These are phyloP conservation scores for Gilbertella persicaria DNA, from an alignment of 371 early-diverging fungal genomes.

Conservation along the genomic window DNA sequence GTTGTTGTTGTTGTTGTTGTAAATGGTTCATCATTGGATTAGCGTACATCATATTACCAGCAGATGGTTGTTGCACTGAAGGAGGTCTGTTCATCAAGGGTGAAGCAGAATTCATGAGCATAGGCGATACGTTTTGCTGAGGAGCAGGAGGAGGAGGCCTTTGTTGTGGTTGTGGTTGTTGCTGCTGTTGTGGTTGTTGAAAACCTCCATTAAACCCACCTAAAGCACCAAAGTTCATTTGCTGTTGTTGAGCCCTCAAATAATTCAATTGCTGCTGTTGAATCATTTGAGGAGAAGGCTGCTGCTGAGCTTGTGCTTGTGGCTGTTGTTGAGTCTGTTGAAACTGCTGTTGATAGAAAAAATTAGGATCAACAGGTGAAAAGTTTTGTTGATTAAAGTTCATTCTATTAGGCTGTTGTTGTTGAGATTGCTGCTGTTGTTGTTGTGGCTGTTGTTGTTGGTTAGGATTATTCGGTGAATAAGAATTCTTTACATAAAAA, in stretches of 20 bases:
- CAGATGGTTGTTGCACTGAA: slow-evolving; percentile 10
- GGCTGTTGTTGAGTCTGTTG: slow-evolving; percentile 11
- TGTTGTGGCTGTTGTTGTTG: slow-evolving; percentile 17
- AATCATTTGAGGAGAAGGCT: neutral
- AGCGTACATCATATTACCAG: slow-evolving; percentile 8
- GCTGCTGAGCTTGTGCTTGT: slow-evolving; percentile 15
- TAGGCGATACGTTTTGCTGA: slow-evolving; percentile 14
- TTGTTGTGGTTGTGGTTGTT: slow-evolving; percentile 54
- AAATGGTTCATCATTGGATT: slow-evolving; percentile 12
- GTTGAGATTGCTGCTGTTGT: slow-evolving; percentile 16
- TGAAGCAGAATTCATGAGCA: slow-evolving; percentile 15
- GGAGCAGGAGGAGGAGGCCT: slow-evolving; percentile 10
- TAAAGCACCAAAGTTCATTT: slow-evolving; percentile 13
- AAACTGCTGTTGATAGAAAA: slow-evolving; percentile 18
- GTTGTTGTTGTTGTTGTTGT: slow-evolving; percentile 19
- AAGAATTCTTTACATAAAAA: slow-evolving; percentile 17
- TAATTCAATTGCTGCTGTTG: slow-evolving; percentile 27
- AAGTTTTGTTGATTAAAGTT: slow-evolving; percentile 3
- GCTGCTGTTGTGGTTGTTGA: no score
- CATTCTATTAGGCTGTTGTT: slow-evolving; percentile 5
- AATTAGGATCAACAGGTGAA: slow-evolving; percentile 11
- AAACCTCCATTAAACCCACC: slow-evolving; percentile 34
- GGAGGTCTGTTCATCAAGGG: slow-evolving; percentile 1
- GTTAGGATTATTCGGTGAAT: slow-evolving; percentile 16
- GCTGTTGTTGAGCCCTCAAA: slow-evolving; percentile 18